phyloP scores from a whole-genome alignment of 768 basidiomycete species.

The Mycena albidolilacea region DNA sequence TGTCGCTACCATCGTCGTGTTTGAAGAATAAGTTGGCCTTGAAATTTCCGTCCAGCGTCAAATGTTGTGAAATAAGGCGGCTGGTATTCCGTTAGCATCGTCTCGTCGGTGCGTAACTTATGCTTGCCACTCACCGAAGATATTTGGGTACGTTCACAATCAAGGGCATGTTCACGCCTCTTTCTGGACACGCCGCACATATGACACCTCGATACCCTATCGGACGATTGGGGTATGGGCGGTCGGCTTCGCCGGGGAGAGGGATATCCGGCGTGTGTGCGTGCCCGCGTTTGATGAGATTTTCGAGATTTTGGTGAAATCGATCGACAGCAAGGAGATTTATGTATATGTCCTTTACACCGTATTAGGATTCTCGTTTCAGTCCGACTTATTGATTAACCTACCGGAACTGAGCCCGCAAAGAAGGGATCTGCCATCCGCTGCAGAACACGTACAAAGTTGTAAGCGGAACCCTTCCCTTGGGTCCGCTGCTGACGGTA shows the following conservation, averaged over 20 bases:
- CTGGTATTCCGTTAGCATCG: slow-evolving; percentile 1
- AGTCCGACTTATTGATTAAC: neutral
- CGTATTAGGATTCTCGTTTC: neutral
- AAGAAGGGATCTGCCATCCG: slow-evolving; percentile 31
- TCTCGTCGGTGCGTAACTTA: neutral
- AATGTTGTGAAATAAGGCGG: neutral
- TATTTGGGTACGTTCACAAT: slow-evolving; percentile 9
- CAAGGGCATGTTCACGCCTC: slow-evolving; percentile 25
- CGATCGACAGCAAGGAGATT: slow-evolving; percentile 24
- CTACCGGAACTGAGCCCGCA: slow-evolving; percentile 23
- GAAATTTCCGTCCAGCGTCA: slow-evolving; percentile 27
- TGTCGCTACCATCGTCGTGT: slow-evolving; percentile 28
- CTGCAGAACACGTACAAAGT: slow-evolving; percentile 8
- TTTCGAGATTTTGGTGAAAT: slow-evolving; percentile 21
- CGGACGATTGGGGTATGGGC: slow-evolving; percentile 25
- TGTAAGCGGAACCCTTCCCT: slow-evolving; percentile 22
- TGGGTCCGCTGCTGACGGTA: slow-evolving; percentile 25
- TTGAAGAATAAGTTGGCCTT: slow-evolving; percentile 30
- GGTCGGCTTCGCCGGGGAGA: slow-evolving; percentile 22
- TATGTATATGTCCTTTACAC: slow-evolving; percentile 24
- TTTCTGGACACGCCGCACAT: slow-evolving; percentile 29
- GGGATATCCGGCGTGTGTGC: slow-evolving; percentile 20
- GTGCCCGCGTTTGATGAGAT: slow-evolving; percentile 12
- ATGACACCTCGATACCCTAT: slow-evolving; percentile 3
- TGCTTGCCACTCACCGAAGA: slow-evolving; percentile 19